These are phyloP conservation scores for Cryphonectria japonica DNA, from an alignment of 2,329 filamentous ascomycete genomes.

Conservation along the genomic window DNA sequence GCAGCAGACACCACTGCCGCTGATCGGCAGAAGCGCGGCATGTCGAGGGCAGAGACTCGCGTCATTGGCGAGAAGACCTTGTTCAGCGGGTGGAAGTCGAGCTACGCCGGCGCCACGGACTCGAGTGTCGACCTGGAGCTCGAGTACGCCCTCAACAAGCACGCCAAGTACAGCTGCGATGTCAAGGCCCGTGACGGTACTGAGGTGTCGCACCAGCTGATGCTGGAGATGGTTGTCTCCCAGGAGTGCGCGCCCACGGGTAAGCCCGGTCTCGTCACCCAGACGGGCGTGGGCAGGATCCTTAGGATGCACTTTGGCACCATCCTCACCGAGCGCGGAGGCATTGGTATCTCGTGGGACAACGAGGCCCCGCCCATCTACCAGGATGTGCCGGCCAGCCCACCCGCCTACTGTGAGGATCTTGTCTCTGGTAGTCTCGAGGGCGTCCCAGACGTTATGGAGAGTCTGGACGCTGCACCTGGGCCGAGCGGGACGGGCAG, in stretches of 20 bases:
- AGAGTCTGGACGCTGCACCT: slow-evolving; percentile 38
- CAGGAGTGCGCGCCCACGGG: slow-evolving; percentile 83
- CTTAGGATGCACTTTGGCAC: slow-evolving; percentile 90
- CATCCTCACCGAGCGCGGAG: slow-evolving; percentile 78
- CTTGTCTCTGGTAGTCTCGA: slow-evolving; percentile 34
- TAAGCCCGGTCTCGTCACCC: slow-evolving; percentile 70
- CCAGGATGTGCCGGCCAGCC: slow-evolving; percentile 86
- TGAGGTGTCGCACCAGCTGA: slow-evolving; percentile 80
- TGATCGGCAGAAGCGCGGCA: slow-evolving; percentile 61
- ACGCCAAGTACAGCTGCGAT: slow-evolving; percentile 74
- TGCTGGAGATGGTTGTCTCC: slow-evolving; percentile 91
- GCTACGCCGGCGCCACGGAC: slow-evolving; percentile 51
- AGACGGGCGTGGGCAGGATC: slow-evolving; percentile 88
- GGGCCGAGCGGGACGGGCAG: slow-evolving; percentile 20
- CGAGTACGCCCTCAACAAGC: slow-evolving; percentile 67
- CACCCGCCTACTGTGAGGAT: slow-evolving; percentile 67
- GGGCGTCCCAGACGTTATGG: slow-evolving; percentile 45
- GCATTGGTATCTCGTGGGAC: slow-evolving; percentile 93
- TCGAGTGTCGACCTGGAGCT: slow-evolving; percentile 78
- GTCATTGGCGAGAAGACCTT: slow-evolving; percentile 81
- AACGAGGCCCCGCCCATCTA: slow-evolving; percentile 95
- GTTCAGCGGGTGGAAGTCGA: slow-evolving; percentile 87
- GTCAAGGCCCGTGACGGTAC: slow-evolving; percentile 74
- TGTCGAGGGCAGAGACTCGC: slow-evolving; percentile 74
- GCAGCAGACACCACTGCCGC: slow-evolving; percentile 40